Evolutionary conservation across 192 early-diverging fungal genomes (phyloP).

Genomic region (Paraglomus brasilianum): DNA sequence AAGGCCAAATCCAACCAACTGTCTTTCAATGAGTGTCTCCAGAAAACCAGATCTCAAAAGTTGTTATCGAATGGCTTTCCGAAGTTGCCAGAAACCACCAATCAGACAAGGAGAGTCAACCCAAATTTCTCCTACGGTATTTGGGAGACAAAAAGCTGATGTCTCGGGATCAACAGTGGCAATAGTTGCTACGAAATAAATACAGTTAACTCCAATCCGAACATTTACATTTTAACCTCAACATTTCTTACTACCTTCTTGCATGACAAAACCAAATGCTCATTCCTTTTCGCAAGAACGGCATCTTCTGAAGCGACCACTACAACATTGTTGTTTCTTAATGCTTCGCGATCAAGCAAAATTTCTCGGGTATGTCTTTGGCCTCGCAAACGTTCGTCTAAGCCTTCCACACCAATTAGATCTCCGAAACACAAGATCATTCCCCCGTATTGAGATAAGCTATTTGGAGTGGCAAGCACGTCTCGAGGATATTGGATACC

Average conservation of each 20-base stretch:
- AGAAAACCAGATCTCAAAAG: slow-evolving; percentile 77
- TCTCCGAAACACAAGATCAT: slow-evolving; percentile 73
- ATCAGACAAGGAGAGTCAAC: slow-evolving; percentile 70
- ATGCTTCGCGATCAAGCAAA: slow-evolving; percentile 65
- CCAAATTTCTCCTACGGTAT: slow-evolving; percentile 87
- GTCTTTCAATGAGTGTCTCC: slow-evolving; percentile 67
- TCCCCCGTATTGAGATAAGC: slow-evolving; percentile 74
- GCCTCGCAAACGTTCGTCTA: slow-evolving; percentile 28
- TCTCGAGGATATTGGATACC: slow-evolving; percentile 44
- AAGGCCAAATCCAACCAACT: slow-evolving; percentile 72
- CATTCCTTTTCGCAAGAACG: slow-evolving; percentile 28
- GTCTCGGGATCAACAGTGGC: slow-evolving; percentile 83
- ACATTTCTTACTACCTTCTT: slow-evolving; percentile 45
- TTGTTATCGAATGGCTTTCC: slow-evolving; percentile 60
- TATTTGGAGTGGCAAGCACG: slow-evolving; percentile 64
- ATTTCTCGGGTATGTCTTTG: slow-evolving; percentile 36
- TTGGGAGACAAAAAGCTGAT: slow-evolving; percentile 66
- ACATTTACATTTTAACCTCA: neutral
- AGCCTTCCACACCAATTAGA: slow-evolving; percentile 47
- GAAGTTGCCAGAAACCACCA: slow-evolving; percentile 75
- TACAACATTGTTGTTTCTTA: slow-evolving; percentile 59
- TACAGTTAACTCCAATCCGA: neutral
- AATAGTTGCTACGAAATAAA: slow-evolving; percentile 50
- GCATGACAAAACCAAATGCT: slow-evolving; percentile 61
- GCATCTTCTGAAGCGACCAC: slow-evolving; percentile 51